A percentile compares a stretch with the other conserved stretches of the same genome.
phyloP scores from a whole-genome alignment of 331 rosid species.

The Acacia concinna region DNA sequence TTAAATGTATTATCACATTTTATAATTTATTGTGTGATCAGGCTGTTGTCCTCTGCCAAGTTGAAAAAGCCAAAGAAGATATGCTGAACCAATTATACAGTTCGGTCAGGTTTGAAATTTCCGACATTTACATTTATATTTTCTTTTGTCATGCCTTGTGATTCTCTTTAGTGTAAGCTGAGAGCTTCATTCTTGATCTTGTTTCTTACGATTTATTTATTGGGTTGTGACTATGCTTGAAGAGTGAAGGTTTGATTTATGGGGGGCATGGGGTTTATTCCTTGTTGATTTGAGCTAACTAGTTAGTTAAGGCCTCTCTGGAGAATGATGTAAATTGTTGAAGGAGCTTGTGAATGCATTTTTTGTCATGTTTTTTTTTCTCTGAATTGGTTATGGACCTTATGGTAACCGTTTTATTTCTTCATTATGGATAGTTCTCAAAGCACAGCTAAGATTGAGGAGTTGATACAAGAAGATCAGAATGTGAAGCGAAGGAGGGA shows the following conservation, averaged over 20 bases:
- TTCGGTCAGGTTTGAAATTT: constrained; percentile 74
- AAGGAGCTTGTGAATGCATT: not conserved
- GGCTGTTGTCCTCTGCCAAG: constrained; percentile 99
- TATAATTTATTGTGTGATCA: constrained; percentile 46
- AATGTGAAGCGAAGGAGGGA: constrained; percentile 87
- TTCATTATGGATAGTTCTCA: constrained; percentile 56
- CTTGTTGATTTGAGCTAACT: not conserved
- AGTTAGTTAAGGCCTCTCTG: not conserved
- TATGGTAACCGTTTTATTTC: not conserved
- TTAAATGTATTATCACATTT: constrained; percentile 26
- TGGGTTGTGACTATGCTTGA: not conserved
- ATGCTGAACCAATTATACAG: constrained; percentile 96
- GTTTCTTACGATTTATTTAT: not conserved
- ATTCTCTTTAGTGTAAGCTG: not conserved
- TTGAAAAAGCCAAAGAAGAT: constrained; percentile 97
- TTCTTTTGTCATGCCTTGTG: not conserved
- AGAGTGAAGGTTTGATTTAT: not conserved
- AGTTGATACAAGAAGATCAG: constrained; percentile 87
- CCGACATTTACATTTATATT: constrained; percentile 7
- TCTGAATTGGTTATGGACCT: not conserved
- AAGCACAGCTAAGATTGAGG: constrained; percentile 83
- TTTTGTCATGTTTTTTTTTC: not conserved
- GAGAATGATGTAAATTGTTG: not conserved
- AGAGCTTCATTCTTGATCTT: not conserved
- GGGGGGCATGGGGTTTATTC: not conserved